Conservation (phyloP, 1,139 yeast species). For the Kurtzmaniella quercitrusa region DNA sequence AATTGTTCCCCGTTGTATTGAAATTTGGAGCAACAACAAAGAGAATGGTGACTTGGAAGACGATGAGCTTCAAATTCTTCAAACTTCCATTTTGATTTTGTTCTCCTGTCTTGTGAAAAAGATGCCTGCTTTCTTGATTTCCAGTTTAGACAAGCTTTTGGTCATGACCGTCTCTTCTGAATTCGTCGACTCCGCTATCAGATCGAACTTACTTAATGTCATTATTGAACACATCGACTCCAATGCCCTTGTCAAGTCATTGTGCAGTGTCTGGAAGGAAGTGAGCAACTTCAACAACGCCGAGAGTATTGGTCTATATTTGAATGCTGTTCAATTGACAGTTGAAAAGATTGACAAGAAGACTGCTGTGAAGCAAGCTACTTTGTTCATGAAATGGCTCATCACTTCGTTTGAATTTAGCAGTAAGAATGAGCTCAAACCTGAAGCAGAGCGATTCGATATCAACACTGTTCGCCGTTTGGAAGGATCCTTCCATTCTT, state of each 20-base stretch:
- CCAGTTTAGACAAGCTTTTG: conserved; percentile 62
- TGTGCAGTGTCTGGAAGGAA: conserved; percentile 58
- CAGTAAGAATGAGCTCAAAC: conserved; percentile 33
- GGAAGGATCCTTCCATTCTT: conserved; percentile 69
- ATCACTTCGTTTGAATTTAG: conserved; percentile 69
- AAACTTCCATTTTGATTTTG: conserved; percentile 65
- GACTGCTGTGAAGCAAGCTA: conserved; percentile 65
- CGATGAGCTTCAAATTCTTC: conserved; percentile 38
- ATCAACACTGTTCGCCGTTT: conserved; percentile 74
- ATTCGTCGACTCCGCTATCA: conserved; percentile 52
- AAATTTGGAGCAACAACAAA: conserved; percentile 42
- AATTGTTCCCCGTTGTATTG: conserved; percentile 71
- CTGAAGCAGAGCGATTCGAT: conserved; percentile 43
- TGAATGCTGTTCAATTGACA: conserved; percentile 60
- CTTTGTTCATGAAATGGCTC: conserved; percentile 68
- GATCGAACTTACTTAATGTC: conserved; percentile 62
- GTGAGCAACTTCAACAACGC: conserved; percentile 36
- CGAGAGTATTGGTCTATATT: conserved; percentile 65
- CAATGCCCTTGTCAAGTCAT: conserved; percentile 55
- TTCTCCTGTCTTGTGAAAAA: conserved; percentile 74
- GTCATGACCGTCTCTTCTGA: conserved; percentile 54
- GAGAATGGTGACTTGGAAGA: conserved; percentile 23
- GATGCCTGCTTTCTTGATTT: conserved; percentile 80
- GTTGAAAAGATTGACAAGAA: conserved; percentile 70
- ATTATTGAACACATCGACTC: conserved; percentile 68